Percentiles rank a stretch among this genome's conserved stretches.
These are phyloP conservation scores for Sextonia rubra DNA, from an alignment of 164 flowering plant species.

Conservation along the genomic window DNA sequence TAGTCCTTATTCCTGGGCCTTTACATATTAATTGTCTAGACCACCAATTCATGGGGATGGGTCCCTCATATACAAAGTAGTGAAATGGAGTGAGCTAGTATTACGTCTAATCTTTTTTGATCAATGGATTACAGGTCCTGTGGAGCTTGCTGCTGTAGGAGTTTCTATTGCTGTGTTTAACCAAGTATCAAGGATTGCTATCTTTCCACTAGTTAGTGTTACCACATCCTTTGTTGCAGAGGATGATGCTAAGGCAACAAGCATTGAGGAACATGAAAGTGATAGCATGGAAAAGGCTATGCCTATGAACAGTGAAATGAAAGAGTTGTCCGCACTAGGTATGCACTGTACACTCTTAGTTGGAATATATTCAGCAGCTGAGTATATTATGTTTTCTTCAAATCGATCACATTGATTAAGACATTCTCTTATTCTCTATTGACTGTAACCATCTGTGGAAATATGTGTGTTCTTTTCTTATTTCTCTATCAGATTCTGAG, in stretches of 20 bases:
- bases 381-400: background rate
- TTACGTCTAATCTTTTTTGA: background rate
- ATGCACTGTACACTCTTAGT: background rate
- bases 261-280: constrained; percentile 11
- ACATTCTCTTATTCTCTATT: background rate
- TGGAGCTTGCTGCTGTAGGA: constrained; percentile 68
- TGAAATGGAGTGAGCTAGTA: too few relatives aligned
- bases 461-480: background rate
- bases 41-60: too few relatives aligned
- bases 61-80: too few relatives aligned
- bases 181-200: constrained; percentile 53
- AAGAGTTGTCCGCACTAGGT: constrained; percentile 33
- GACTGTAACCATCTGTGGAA: background rate
- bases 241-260: constrained; percentile 33
- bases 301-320: constrained; percentile 23
- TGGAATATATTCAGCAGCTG: background rate
- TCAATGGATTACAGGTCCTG: constrained; percentile 42
- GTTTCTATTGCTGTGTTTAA: constrained; percentile 56
- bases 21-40: too few relatives aligned
- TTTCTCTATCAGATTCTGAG: constrained; percentile 28
- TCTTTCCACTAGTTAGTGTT: constrained; percentile 58
- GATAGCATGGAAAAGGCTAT: constrained; percentile 13
- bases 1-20: too few relatives aligned
- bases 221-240: constrained; percentile 68
- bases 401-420: too few relatives aligned